Conservation (phyloP, 306 rosid species). For the Mimosa pudica region DNA sequence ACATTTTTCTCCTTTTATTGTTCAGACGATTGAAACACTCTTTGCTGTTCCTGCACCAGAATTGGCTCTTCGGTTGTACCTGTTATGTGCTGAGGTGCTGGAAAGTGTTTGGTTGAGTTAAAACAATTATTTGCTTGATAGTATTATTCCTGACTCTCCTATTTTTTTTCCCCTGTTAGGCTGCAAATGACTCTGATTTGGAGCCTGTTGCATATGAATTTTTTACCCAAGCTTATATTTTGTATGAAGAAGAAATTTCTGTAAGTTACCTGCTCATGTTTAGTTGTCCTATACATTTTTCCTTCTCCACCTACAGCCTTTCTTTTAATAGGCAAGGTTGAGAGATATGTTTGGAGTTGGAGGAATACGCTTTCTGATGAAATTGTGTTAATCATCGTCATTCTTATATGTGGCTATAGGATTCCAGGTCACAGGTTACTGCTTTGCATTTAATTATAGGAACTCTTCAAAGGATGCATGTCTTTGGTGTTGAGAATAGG, state of each 20-base stretch:
- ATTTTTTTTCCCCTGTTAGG: constrained; percentile 49
- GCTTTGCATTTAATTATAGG: constrained; percentile 94
- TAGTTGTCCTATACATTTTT: not conserved
- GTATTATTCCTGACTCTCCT: constrained; percentile 34
- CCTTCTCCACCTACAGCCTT: not conserved
- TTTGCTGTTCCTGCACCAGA: constrained; percentile 80
- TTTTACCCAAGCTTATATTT: constrained; percentile 95
- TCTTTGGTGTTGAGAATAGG: constrained; percentile 97
- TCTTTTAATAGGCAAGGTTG: constrained; percentile 11
- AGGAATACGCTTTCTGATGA: constrained; percentile 8
- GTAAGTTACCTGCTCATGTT: constrained; percentile 52
- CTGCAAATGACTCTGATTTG: constrained; percentile 93
- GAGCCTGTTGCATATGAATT: constrained; percentile 97
- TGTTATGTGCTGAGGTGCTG: constrained; percentile 98
- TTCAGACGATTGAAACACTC: constrained; percentile 82
- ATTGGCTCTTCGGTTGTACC: constrained; percentile 78
- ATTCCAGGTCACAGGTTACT: constrained; percentile 94
- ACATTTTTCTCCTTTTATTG: constrained; percentile 24
- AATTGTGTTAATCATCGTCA: constrained; percentile 29
- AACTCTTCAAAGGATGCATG: constrained; percentile 98
- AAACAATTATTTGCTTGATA: constrained; percentile 1
- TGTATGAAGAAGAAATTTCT: constrained; percentile 97
- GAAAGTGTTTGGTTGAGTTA: constrained; percentile 28
- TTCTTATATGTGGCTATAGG: constrained; percentile 55
- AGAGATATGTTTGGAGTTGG: constrained; percentile 22